Evolutionary conservation across 768 basidiomycete species (phyloP).

Genomic region (Russula ochroleuca): DNA sequence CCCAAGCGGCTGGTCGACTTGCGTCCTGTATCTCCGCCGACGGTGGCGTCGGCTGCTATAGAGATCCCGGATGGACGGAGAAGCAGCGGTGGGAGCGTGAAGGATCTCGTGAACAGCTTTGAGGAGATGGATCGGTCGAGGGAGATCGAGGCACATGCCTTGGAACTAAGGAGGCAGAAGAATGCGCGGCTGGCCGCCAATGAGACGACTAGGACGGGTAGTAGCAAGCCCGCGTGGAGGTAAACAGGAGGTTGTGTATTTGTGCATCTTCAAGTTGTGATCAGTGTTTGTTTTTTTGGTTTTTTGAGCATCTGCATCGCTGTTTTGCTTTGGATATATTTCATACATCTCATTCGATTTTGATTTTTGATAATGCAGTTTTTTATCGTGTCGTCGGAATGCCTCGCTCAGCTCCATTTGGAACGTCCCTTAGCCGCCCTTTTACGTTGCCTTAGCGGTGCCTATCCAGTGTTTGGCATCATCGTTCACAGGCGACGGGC

Average conservation of each 20-base stretch:
- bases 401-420: not conserved
- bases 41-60: slow-evolving; percentile 30
- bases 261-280: not conserved
- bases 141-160: slow-evolving; percentile 30
- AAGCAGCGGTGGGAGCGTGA: slow-evolving; percentile 68
- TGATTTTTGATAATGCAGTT: not conserved
- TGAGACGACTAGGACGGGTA: not conserved
- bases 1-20: slow-evolving; percentile 57
- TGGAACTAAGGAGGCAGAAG: slow-evolving; percentile 38
- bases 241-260: slow-evolving; percentile 1
- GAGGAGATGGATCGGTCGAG: slow-evolving; percentile 44
- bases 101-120: slow-evolving; percentile 62
- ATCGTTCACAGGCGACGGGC: not conserved
- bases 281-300: not conserved
- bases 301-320: not conserved
- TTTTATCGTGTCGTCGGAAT: too few relatives aligned
- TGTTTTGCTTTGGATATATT: slow-evolving; percentile 2
- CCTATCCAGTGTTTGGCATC: not conserved
- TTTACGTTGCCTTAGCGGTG: not conserved
- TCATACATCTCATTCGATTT: not conserved
- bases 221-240: slow-evolving; percentile 29
- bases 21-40: slow-evolving; percentile 43
- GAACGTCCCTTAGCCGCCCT: not conserved
- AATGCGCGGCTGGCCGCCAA: slow-evolving; percentile 33
- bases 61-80: slow-evolving; percentile 41